Conservation (phyloP, 2,329 filamentous ascomycete genomes). For the Cercospora zeina region DNA sequence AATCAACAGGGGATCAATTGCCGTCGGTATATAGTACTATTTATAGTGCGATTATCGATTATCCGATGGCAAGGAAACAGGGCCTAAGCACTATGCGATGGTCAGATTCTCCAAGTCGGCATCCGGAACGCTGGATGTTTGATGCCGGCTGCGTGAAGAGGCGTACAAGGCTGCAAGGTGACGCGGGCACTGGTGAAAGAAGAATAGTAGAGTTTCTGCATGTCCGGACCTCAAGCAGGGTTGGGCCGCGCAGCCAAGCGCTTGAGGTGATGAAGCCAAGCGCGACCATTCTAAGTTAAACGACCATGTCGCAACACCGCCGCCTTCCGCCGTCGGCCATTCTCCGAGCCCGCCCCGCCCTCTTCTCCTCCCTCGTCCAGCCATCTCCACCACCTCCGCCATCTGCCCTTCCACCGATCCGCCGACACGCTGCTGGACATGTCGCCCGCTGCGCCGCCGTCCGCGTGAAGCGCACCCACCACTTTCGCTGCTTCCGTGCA, state of each 20-base stretch:
- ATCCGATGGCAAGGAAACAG: no score
- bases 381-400: background rate
- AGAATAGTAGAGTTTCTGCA: background rate
- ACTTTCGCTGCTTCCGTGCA: background rate
- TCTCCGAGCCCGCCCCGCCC: background rate
- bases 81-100: no score
- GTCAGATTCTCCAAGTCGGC: no score
- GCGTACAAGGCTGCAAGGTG: background rate
- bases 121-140: background rate
- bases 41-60: no score
- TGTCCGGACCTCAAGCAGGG: background rate
- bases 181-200: background rate
- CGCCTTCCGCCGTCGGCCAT: background rate
- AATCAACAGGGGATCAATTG: no score
- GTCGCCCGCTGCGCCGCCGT: background rate
- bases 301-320: background rate
- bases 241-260: constrained; percentile 1
- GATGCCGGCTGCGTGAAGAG: background rate
- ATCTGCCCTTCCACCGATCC: background rate
- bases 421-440: background rate
- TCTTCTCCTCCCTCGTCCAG: background rate
- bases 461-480: background rate
- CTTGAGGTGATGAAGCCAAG: constrained; percentile 5
- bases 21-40: no score
- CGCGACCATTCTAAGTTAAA: background rate